These are phyloP conservation scores for Clavariopsis aquatica DNA, from an alignment of 495 filamentous ascomycete species.

Conservation along the genomic window DNA sequence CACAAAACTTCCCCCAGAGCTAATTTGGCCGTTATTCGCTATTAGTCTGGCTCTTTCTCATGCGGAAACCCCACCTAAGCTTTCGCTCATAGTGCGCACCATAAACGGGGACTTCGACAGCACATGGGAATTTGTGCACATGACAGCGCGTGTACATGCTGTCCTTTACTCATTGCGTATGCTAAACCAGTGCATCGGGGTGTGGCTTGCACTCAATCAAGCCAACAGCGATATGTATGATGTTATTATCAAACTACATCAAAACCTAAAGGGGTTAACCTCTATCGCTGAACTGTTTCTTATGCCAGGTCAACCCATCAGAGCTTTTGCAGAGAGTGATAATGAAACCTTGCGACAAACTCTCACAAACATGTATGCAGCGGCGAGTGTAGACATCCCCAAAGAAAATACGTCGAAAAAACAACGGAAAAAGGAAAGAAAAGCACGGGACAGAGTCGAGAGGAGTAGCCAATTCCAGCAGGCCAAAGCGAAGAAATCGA, in stretches of 20 bases:
- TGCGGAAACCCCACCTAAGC: background rate
- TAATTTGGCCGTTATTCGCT: conserved; percentile 5
- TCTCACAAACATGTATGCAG: conserved; percentile 17
- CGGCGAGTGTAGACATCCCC: conserved; percentile 1
- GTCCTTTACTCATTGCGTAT: conserved; percentile 32
- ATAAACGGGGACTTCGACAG: conserved; percentile 19
- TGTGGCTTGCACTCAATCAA: conserved; percentile 23
- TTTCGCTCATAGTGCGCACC: background rate
- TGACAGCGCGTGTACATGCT: conserved; percentile 30
- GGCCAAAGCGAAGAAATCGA: background rate
- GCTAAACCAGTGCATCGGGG: conserved; percentile 21
- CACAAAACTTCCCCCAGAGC: background rate
- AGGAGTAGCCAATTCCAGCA: background rate
- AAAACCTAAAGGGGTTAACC: background rate
- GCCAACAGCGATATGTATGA: background rate
- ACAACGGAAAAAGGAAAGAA: conserved; percentile 20
- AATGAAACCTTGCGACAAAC: background rate
- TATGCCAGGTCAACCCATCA: conserved; percentile 5
- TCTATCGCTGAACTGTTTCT: conserved; percentile 15
- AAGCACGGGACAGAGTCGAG: background rate
- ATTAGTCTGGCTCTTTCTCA: background rate
- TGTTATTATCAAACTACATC: conserved; percentile 1
- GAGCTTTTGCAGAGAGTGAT: background rate
- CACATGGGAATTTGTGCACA: conserved; percentile 29
- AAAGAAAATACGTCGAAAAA: conserved; percentile 15